Evolutionary conservation across 768 basidiomycete species (phyloP).

Genomic region (Naganishia vaughanmartiniae): DNA sequence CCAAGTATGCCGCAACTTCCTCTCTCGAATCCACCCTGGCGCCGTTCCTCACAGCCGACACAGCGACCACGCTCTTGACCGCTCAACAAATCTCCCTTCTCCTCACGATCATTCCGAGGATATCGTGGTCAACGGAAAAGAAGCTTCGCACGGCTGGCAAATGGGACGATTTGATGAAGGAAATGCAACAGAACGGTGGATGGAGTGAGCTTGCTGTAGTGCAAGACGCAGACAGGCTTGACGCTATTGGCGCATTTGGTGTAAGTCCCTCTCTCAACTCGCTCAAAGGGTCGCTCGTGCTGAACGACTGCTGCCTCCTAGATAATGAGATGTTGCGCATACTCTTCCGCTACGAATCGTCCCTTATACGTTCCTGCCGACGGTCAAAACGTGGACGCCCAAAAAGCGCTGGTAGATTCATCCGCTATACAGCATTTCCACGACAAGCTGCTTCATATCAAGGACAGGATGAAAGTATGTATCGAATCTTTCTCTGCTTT

Average conservation of each 20-base stretch:
- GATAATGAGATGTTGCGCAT: constrained; percentile 69
- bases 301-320: constrained; percentile 50
- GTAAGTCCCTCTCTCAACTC: constrained; percentile 41
- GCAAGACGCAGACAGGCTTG: constrained; percentile 74
- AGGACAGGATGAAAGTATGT: constrained; percentile 64
- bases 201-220: constrained; percentile 78
- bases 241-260: constrained; percentile 78
- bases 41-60: constrained; percentile 28
- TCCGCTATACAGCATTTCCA: constrained; percentile 79
- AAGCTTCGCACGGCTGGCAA: constrained; percentile 59
- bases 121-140: constrained; percentile 83
- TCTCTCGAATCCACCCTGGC: constrained; percentile 32
- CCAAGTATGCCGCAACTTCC: constrained; percentile 38
- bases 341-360: constrained; percentile 60
- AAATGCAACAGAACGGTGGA: constrained; percentile 48
- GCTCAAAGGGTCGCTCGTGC: no score
- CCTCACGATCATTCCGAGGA: constrained; percentile 64
- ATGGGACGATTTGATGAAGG: constrained; percentile 53
- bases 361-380: constrained; percentile 33
- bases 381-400: constrained; percentile 44
- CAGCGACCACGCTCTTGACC: constrained; percentile 27
- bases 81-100: constrained; percentile 31
- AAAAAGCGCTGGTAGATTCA: constrained; percentile 37
- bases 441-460: constrained; percentile 77
- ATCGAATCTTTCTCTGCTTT: not conserved